Conservation (phyloP, 768 basidiomycete genomes). For the Coprinopsis strossmayeri region DNA sequence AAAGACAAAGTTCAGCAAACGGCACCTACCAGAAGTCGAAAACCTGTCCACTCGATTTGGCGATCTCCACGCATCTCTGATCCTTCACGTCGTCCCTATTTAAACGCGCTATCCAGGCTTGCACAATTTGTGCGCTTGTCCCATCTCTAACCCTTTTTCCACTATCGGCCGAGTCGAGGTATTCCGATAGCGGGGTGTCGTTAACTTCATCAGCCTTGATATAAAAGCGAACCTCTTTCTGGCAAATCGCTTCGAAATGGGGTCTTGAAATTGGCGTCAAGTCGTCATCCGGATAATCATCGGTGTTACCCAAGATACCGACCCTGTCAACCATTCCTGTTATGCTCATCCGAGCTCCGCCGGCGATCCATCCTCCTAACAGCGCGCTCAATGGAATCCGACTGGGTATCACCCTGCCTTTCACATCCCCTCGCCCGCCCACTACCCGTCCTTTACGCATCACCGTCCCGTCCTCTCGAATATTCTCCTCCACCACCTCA, state of each 20-base stretch:
- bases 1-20: neutral
- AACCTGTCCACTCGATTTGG: slow-evolving; percentile 28
- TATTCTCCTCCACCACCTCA: neutral
- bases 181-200: slow-evolving; percentile 1
- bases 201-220: slow-evolving; percentile 9
- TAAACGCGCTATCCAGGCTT: slow-evolving; percentile 41
- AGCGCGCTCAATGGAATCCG: slow-evolving; percentile 32
- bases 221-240: slow-evolving; percentile 1
- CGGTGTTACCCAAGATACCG: too few species aligned
- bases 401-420: slow-evolving; percentile 24
- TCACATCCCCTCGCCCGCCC: neutral
- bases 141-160: slow-evolving; percentile 12
- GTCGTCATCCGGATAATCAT: neutral
- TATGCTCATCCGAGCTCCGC: neutral
- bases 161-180: neutral
- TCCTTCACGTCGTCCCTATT: slow-evolving; percentile 33
- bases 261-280: slow-evolving; percentile 7
- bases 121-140: slow-evolving; percentile 30
- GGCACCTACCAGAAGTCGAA: slow-evolving; percentile 47
- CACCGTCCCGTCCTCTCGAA: neutral
- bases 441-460: neutral
- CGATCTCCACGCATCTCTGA: slow-evolving; percentile 45
- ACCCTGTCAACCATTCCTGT: neutral
- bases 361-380: slow-evolving; percentile 7
- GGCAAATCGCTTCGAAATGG: slow-evolving; percentile 2